These are phyloP conservation scores for Vaccinium corymbosum DNA, from an alignment of 148 eudicot genomes.

Conservation along the genomic window DNA sequence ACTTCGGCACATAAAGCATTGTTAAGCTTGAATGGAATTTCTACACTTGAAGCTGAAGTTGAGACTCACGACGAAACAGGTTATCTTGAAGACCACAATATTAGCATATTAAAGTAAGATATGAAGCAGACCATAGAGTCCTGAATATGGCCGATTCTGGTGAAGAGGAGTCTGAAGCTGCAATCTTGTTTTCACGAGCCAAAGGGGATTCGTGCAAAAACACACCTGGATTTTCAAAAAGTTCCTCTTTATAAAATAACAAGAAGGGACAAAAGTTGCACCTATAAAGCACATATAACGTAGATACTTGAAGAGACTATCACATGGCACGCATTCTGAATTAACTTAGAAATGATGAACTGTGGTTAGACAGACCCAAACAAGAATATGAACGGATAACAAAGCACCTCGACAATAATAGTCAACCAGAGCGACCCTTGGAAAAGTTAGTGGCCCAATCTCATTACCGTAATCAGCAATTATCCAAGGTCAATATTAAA, in stretches of 20 bases:
- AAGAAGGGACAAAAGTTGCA: not conserved
- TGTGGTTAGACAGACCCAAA: not conserved
- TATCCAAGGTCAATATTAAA: not conserved
- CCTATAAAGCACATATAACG: not conserved
- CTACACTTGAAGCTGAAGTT: not conserved
- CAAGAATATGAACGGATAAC: not conserved
- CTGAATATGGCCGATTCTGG: conserved; percentile 75
- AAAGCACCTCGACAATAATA: not conserved
- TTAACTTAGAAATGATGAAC: not conserved
- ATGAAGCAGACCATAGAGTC: conserved; percentile 62
- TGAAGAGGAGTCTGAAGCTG: conserved; percentile 97
- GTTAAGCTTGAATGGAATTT: not conserved
- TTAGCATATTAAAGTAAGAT: conserved; percentile 13
- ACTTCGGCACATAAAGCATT: not conserved
- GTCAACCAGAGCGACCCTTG: not conserved
- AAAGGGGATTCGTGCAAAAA: conserved; percentile 86
- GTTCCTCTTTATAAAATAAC: not conserved
- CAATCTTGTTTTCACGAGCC: conserved; percentile 98
- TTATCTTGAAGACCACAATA: conserved; percentile 7
- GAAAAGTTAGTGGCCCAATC: not conserved
- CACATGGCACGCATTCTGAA: not conserved
- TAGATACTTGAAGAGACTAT: not conserved
- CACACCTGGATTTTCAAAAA: conserved; percentile 60
- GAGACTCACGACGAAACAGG: not conserved
- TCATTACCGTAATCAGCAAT: not conserved